A percentile compares a stretch with the other conserved stretches of the same genome.
These are phyloP conservation scores for Tylopilus plumbeoviolaceoides DNA, from an alignment of 768 basidiomycete species.

Conservation along the genomic window DNA sequence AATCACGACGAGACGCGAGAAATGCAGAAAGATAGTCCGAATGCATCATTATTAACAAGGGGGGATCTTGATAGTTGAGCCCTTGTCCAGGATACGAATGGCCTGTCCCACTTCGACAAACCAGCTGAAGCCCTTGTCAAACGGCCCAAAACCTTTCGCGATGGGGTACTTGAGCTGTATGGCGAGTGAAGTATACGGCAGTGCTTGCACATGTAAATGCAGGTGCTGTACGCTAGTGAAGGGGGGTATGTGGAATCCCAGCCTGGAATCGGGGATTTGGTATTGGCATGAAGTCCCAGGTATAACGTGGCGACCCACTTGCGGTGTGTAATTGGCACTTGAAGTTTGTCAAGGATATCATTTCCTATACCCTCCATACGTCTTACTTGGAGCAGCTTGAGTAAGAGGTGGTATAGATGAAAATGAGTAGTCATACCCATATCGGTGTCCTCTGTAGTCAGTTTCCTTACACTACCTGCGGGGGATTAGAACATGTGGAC, in stretches of 20 bases:
- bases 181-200: conserved; percentile 54
- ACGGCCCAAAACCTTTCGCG: conserved; percentile 32
- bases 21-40: too few species aligned
- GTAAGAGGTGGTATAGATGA: conserved; percentile 18
- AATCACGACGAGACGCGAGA: not conserved
- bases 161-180: conserved; percentile 48
- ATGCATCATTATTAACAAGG: conserved; percentile 44
- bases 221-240: conserved; percentile 70
- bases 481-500: not conserved
- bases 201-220: conserved; percentile 67
- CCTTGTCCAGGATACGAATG: conserved; percentile 54
- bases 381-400: conserved; percentile 32
- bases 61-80: conserved; percentile 44
- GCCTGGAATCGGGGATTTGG: conserved; percentile 34
- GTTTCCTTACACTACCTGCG: conserved; percentile 51
- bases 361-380: conserved; percentile 51
- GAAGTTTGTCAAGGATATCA: conserved; percentile 44
- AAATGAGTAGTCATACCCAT: conserved; percentile 41
- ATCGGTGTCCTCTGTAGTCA: conserved; percentile 41
- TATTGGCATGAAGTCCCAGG: not conserved
- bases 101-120: conserved; percentile 63
- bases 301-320: conserved; percentile 34
- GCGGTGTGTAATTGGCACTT: conserved; percentile 40
- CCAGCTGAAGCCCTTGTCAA: conserved; percentile 68
- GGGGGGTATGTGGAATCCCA: conserved; percentile 82